Evolutionary conservation across 148 eudicot species (phyloP).

Genomic region (Fagopyrum tataricum): DNA sequence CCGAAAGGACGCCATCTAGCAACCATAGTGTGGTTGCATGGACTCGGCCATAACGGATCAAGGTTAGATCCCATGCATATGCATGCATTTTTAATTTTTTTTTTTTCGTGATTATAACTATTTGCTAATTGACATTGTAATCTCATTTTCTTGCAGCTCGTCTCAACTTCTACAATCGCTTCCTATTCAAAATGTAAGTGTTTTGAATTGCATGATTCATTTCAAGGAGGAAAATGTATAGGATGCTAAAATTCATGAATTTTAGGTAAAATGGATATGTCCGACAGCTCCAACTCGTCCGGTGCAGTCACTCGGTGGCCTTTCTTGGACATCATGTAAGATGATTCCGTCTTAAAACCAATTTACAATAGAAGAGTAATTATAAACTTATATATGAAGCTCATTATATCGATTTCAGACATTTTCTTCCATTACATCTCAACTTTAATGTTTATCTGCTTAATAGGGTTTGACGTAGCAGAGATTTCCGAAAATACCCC

Average conservation of each 20-base stretch:
- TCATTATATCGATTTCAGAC: too few relatives aligned
- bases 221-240: too few relatives aligned
- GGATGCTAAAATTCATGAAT: neutral
- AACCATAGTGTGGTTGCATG: constrained; percentile 94
- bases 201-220: neutral
- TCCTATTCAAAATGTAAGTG: constrained; percentile 91
- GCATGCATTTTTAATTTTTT: too few relatives aligned
- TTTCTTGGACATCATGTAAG: constrained; percentile 92
- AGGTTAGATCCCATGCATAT: constrained; percentile 37
- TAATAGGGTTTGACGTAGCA: constrained; percentile 78
- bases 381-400: too few relatives aligned
- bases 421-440: neutral
- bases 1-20: constrained; percentile 91
- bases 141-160: constrained; percentile 51
- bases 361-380: too few relatives aligned
- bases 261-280: constrained; percentile 94
- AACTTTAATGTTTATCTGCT: neutral
- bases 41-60: constrained; percentile 92
- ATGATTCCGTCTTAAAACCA: too few relatives aligned
- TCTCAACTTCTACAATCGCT: constrained; percentile 78
- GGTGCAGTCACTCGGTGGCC: constrained; percentile 81
- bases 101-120: neutral
- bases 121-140: neutral
- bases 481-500: constrained; percentile 82
- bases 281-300: constrained; percentile 99